phyloP scores from a whole-genome alignment of 306 rosid species.

The Quercus glauca region DNA sequence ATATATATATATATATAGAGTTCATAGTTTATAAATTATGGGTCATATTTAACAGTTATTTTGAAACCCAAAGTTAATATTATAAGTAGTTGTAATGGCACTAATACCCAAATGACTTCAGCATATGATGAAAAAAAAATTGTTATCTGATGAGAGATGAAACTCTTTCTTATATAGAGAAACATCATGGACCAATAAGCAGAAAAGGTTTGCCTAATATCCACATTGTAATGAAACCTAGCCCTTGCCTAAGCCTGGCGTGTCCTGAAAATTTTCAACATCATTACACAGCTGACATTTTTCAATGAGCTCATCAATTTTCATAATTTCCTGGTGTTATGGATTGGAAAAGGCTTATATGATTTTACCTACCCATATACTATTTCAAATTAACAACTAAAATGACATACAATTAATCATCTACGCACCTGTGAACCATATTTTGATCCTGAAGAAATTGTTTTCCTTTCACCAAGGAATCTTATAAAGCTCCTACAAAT shows the following conservation, averaged over 20 bases:
- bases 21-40: not conserved
- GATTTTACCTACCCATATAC: not conserved
- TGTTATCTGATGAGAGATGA: not conserved
- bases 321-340: not conserved
- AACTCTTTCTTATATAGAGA: not conserved
- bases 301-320: not conserved
- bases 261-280: not conserved
- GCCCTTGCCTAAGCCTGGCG: not conserved
- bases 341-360: not conserved
- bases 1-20: not conserved
- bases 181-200: not conserved
- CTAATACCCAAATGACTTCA: not conserved
- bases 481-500: slow-evolving; percentile 75
- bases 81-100: not conserved
- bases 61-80: not conserved
- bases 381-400: not conserved
- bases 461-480: slow-evolving; percentile 73
- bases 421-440: slow-evolving; percentile 73
- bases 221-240: not conserved
- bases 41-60: not conserved
- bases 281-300: not conserved
- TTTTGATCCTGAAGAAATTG: slow-evolving; percentile 59
- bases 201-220: not conserved
- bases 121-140: not conserved
- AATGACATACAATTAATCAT: slow-evolving; percentile 3